Conservation (phyloP, 441 rosid genomes). For the Pelargonium australe region DNA sequence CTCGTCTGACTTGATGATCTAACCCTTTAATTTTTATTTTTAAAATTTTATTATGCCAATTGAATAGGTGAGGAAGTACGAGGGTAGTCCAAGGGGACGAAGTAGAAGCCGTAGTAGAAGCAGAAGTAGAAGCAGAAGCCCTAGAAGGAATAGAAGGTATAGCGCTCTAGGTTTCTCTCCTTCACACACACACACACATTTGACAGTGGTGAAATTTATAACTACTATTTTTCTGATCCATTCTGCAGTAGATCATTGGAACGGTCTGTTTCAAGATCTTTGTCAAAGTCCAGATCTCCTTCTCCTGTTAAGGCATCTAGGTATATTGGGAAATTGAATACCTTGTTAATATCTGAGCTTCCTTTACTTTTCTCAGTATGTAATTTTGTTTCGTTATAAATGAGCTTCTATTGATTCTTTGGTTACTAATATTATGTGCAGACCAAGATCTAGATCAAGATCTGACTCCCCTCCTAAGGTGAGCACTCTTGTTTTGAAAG, state of each 20-base stretch:
- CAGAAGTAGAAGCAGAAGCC: constrained; percentile 36
- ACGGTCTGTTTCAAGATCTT: constrained; percentile 49
- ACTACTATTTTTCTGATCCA: not conserved
- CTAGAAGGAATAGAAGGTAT: constrained; percentile 59
- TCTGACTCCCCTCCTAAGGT: constrained; percentile 64
- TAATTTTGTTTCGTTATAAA: not conserved
- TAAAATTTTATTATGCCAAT: not conserved
- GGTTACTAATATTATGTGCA: constrained; percentile 19
- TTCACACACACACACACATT: not conserved
- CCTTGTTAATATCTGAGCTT: not conserved
- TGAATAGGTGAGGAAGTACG: constrained; percentile 60
- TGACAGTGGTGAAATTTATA: not conserved
- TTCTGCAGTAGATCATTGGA: constrained; percentile 53
- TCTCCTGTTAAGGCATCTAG: constrained; percentile 61
- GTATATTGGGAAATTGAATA: constrained; percentile 18
- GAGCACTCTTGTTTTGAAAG: not conserved
- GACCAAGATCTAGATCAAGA: constrained; percentile 48
- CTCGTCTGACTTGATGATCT: not conserved
- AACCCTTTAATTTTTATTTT: not conserved
- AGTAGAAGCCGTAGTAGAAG: constrained; percentile 58
- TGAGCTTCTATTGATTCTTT: not conserved
- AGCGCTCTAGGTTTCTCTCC: not conserved
- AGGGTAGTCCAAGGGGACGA: constrained; percentile 56
- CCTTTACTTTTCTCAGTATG: constrained; percentile 5
- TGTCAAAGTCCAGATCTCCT: constrained; percentile 63